phyloP scores from a whole-genome alignment of 495 filamentous ascomycete genomes.

The Bacidia gigantensis region DNA sequence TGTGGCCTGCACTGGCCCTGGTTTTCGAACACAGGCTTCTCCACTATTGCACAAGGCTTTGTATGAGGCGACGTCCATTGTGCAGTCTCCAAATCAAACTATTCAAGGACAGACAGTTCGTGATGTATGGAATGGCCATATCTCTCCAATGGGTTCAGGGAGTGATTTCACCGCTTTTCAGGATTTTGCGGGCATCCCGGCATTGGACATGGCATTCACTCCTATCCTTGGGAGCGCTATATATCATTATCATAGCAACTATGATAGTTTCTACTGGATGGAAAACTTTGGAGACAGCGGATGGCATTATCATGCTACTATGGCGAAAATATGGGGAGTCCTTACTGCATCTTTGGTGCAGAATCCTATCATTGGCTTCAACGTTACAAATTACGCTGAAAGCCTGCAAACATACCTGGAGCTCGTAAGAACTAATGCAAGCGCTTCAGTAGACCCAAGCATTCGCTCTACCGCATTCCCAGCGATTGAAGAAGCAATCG shows the following conservation, averaged over 20 bases:
- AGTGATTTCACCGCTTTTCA: slow-evolving; percentile 67
- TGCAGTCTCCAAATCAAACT: slow-evolving; percentile 67
- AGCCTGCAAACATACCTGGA: slow-evolving; percentile 38
- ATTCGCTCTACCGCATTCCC: slow-evolving; percentile 29
- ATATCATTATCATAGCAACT: slow-evolving; percentile 70
- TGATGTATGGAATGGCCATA: slow-evolving; percentile 45
- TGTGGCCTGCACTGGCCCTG: slow-evolving; percentile 40
- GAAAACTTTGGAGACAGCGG: slow-evolving; percentile 48
- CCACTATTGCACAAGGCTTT: slow-evolving; percentile 71
- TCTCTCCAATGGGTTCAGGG: slow-evolving; percentile 55
- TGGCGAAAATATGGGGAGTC: slow-evolving; percentile 43
- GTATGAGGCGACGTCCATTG: slow-evolving; percentile 49
- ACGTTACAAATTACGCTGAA: slow-evolving; percentile 33
- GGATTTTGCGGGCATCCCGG: slow-evolving; percentile 56
- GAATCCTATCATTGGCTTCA: slow-evolving; percentile 34
- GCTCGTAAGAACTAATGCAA: slow-evolving; percentile 34
- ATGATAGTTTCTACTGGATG: slow-evolving; percentile 68
- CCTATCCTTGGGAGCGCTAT: slow-evolving; percentile 33
- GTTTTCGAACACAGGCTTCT: slow-evolving; percentile 37
- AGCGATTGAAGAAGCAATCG: slow-evolving; percentile 34
- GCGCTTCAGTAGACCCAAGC: slow-evolving; percentile 12
- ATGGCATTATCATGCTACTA: slow-evolving; percentile 47
- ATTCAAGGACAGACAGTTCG: slow-evolving; percentile 49
- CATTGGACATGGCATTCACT: slow-evolving; percentile 46
- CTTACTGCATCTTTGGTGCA: slow-evolving; percentile 34